These are phyloP conservation scores for Clarireedia homoeocarpa DNA, from an alignment of 2,329 filamentous ascomycete species.

Conservation along the genomic window DNA sequence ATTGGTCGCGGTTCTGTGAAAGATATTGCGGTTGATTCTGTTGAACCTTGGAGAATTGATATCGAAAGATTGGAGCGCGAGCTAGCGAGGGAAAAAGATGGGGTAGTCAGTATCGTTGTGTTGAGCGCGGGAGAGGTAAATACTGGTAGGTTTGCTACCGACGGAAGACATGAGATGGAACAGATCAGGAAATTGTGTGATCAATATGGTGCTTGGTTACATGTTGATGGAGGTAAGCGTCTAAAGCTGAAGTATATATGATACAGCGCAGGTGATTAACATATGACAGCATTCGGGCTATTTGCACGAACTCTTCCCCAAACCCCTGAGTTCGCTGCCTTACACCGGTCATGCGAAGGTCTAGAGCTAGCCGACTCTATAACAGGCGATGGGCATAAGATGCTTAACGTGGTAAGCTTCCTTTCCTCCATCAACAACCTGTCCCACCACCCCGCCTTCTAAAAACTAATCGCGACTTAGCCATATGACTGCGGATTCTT, in stretches of 20 bases:
- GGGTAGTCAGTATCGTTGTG: slow-evolving; percentile 64
- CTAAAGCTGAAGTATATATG: background rate
- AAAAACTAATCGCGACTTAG: slow-evolving; percentile 8
- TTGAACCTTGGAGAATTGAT: slow-evolving; percentile 63
- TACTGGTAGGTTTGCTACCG: slow-evolving; percentile 70
- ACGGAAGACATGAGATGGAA: slow-evolving; percentile 36
- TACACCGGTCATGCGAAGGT: slow-evolving; percentile 48
- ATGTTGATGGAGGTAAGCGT: slow-evolving; percentile 66
- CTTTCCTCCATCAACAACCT: background rate
- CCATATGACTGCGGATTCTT: slow-evolving; percentile 93
- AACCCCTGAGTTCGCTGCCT: slow-evolving; percentile 45
- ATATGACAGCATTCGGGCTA: slow-evolving; percentile 66
- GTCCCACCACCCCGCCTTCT: background rate
- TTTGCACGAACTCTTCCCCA: slow-evolving; percentile 61
- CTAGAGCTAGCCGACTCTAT: slow-evolving; percentile 83
- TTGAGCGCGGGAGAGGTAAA: slow-evolving; percentile 89
- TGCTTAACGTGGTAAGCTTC: slow-evolving; percentile 71
- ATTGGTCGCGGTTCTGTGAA: slow-evolving; percentile 64
- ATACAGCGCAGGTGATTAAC: background rate
- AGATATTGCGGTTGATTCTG: slow-evolving; percentile 43
- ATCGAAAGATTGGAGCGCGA: slow-evolving; percentile 54
- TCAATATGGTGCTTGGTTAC: slow-evolving; percentile 71
- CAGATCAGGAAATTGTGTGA: slow-evolving; percentile 64
- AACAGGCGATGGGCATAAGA: slow-evolving; percentile 78
- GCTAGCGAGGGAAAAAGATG: slow-evolving; percentile 38